Evolutionary conservation across 148 eudicot genomes (phyloP).

Genomic region (Silene conica): DNA sequence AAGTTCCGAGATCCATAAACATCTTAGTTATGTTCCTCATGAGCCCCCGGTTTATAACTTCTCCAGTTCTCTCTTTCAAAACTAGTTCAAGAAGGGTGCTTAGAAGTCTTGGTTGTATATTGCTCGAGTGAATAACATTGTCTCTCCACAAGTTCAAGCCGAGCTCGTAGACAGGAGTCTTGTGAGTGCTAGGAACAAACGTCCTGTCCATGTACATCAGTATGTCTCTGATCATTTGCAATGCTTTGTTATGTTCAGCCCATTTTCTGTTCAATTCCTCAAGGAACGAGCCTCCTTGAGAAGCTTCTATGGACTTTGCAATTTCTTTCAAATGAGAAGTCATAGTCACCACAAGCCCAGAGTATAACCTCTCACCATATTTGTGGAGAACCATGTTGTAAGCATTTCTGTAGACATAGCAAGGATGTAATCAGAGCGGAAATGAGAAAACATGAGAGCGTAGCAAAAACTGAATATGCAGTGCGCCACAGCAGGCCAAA

Average conservation of each 20-base stretch:
- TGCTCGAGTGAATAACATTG: constrained; percentile 54
- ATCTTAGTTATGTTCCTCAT: constrained; percentile 69
- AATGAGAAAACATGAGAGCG: constrained; percentile 5
- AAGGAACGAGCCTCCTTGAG: constrained; percentile 64
- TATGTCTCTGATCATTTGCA: constrained; percentile 81
- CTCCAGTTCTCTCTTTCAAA: constrained; percentile 62
- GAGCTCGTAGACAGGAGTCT: constrained; percentile 72
- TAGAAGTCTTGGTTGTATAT: constrained; percentile 54
- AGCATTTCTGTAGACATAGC: constrained; percentile 52
- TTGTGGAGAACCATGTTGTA: constrained; percentile 90
- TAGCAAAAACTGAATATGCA: neutral
- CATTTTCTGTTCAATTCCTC: constrained; percentile 77
- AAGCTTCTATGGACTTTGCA: constrained; percentile 57
- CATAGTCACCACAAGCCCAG: constrained; percentile 75
- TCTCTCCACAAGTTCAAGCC: constrained; percentile 84
- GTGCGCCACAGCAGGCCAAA: constrained; percentile 3
- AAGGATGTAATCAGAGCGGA: constrained; percentile 4
- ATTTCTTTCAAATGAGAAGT: constrained; percentile 61
- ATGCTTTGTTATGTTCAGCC: constrained; percentile 73
- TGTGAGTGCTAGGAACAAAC: constrained; percentile 62
- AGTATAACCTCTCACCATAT: constrained; percentile 68
- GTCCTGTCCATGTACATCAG: constrained; percentile 90
- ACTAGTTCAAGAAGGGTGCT: constrained; percentile 61
- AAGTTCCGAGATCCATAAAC: constrained; percentile 65
- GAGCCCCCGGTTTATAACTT: constrained; percentile 67